Conservation (phyloP, 495 filamentous ascomycete genomes). For the Sordaria brevicollis region DNA sequence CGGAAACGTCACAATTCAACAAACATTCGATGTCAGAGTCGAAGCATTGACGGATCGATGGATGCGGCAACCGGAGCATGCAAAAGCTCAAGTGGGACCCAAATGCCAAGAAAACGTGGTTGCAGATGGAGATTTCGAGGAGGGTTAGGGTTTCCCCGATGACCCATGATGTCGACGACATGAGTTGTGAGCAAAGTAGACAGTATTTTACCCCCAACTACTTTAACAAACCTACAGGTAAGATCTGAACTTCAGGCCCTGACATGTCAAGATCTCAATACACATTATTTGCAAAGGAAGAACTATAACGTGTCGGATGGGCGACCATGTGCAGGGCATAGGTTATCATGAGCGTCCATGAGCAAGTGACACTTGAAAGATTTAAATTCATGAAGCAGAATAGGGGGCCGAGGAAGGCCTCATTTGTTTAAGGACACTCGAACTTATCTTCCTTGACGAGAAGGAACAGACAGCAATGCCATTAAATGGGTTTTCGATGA, state of each 20-base stretch:
- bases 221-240: not conserved
- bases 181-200: not conserved
- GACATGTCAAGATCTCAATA: too few species aligned
- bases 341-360: too few species aligned
- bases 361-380: too few species aligned
- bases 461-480: too few species aligned
- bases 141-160: slow-evolving; percentile 7
- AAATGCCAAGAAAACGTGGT: not conserved
- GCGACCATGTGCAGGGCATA: too few species aligned
- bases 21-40: not conserved
- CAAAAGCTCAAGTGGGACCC: not conserved
- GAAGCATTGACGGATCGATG: not conserved
- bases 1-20: not conserved
- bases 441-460: too few species aligned
- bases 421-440: too few species aligned
- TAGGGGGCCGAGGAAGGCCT: too few species aligned
- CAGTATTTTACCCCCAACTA: not conserved
- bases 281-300: too few species aligned
- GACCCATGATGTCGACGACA: not conserved
- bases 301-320: too few species aligned
- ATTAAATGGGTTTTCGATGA: not conserved
- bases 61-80: not conserved
- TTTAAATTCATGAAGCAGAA: too few species aligned
- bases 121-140: not conserved
- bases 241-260: too few species aligned